Percentiles rank a stretch among this genome's conserved stretches.
Evolutionary conservation across 306 rosid species (phyloP).

Genomic region (peach (Prunus persica)): Prunus_persica_NCBIv2 NC_034014.1:10236001-10236500

Average conservation of each 20-base stretch:
- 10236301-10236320: background rate
- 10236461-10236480: constrained; percentile 78
- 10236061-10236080: background rate
- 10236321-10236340: background rate
- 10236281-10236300: background rate
- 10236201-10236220: background rate
- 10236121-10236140: background rate
- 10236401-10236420: background rate
- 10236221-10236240: background rate
- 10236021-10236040: constrained; percentile 73
- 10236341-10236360: background rate
- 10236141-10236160: constrained; percentile 70
- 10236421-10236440: constrained; percentile 80
- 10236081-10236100: background rate
- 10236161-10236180: constrained; percentile 64
- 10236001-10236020: constrained; percentile 69
- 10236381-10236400: background rate
- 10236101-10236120: background rate
- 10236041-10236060: constrained; percentile 30
- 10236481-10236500: constrained; percentile 63
- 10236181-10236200: constrained; percentile 67
- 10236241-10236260: background rate
- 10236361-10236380: background rate
- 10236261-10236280: background rate
- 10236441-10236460: constrained; percentile 83